These are phyloP conservation scores for Smittium culicis DNA, from an alignment of 371 early-diverging fungal genomes.

Conservation along the genomic window DNA sequence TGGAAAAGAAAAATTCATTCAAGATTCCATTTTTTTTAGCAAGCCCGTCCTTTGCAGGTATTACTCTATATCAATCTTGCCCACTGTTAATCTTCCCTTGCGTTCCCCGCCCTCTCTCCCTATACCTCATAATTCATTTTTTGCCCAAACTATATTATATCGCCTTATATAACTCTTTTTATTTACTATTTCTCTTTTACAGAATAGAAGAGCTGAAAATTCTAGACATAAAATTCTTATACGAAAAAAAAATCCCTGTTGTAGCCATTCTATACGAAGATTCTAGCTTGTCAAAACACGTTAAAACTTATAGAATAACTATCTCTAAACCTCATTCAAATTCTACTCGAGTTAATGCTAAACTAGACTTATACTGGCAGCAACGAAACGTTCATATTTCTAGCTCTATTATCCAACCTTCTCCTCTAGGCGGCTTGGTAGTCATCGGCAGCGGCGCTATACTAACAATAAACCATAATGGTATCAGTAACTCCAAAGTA, in stretches of 20 bases:
- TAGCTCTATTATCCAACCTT: conserved; percentile 41
- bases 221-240: conserved; percentile 49
- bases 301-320: conserved; percentile 49
- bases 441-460: conserved; percentile 38
- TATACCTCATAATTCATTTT: neutral
- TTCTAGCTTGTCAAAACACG: conserved; percentile 40
- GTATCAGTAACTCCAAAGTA: conserved; percentile 40
- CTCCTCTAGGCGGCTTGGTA: conserved; percentile 48
- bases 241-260: conserved; percentile 36
- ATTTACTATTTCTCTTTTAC: neutral
- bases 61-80: neutral
- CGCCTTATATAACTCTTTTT: neutral
- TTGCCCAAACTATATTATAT: neutral
- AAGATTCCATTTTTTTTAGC: conserved; percentile 16
- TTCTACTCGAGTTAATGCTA: conserved; percentile 16
- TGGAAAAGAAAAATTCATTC: conserved; percentile 12
- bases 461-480: conserved; percentile 25
- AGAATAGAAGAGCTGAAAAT: conserved; percentile 59
- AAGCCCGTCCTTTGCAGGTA: conserved; percentile 16
- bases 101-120: no score
- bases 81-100: no score
- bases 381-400: conserved; percentile 34
- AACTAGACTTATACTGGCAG: conserved; percentile 35
- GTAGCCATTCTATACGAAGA: conserved; percentile 67
- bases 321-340: conserved; percentile 12